These are phyloP conservation scores for Tetrapisispora phaffii DNA, from an alignment of 805 yeast species.

Conservation along the genomic window DNA sequence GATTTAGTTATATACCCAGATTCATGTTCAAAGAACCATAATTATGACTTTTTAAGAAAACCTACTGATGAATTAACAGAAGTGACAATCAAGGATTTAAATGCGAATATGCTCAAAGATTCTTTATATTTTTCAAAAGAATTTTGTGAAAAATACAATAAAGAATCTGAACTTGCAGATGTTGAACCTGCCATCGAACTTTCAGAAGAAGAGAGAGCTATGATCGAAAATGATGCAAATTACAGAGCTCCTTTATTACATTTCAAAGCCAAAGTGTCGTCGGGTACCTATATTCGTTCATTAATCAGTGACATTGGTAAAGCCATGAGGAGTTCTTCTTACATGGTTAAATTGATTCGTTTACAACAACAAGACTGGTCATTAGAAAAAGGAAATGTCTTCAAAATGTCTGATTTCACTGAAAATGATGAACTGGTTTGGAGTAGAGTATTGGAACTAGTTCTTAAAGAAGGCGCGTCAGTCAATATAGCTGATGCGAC, in stretches of 20 bases:
- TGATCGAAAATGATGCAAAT: constrained; percentile 29
- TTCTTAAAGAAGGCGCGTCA: constrained; percentile 38
- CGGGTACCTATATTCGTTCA: constrained; percentile 92
- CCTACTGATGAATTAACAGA: constrained; percentile 17
- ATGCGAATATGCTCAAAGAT: constrained; percentile 55
- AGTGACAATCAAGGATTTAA: constrained; percentile 20
- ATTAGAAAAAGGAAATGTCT: constrained; percentile 54
- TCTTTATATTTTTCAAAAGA: constrained; percentile 50
- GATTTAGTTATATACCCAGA: constrained; percentile 42
- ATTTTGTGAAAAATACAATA: constrained; percentile 37
- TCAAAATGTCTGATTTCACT: constrained; percentile 56
- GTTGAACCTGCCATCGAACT: constrained; percentile 34
- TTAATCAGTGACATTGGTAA: constrained; percentile 81
- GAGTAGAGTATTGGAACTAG: constrained; percentile 53
- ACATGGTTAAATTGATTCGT: constrained; percentile 78
- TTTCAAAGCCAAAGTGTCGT: constrained; percentile 70
- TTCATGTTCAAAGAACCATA: constrained; percentile 46
- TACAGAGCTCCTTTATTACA: constrained; percentile 60
- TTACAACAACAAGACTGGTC: constrained; percentile 78
- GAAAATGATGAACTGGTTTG: constrained; percentile 53
- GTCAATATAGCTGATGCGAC: constrained; percentile 34
- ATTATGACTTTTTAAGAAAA: constrained; percentile 38
- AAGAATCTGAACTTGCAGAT: constrained; percentile 32
- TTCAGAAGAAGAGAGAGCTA: constrained; percentile 27
- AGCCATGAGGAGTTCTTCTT: constrained; percentile 69